A percentile compares a stretch with the other conserved stretches of the same genome.
Conservation (phyloP, 352 stramenopile species). For the Phytopythium oedochilum region DNA sequence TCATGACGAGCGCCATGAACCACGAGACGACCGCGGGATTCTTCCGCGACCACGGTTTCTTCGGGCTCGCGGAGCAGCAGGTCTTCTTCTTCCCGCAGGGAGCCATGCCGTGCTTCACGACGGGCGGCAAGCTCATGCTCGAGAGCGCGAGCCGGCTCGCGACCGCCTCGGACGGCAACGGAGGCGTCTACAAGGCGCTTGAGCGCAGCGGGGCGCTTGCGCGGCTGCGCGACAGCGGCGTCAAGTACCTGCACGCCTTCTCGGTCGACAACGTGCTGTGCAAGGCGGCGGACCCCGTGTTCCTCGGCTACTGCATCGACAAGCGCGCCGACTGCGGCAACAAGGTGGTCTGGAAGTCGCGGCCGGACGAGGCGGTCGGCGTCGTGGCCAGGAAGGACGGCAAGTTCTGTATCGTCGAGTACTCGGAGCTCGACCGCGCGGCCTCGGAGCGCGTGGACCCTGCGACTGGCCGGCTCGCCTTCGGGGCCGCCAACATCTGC, state of each 20-base stretch:
- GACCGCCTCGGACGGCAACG: conserved; percentile 97
- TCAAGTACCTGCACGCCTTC: conserved; percentile 96
- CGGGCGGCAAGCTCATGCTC: conserved; percentile 95
- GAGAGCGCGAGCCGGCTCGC: conserved; percentile 82
- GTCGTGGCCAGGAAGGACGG: conserved; percentile 82
- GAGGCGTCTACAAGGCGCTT: conserved; percentile 94
- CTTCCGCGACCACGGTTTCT: conserved; percentile 90
- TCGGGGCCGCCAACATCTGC: conserved; percentile 97
- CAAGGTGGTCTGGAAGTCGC: conserved; percentile 95
- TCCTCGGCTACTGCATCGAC: conserved; percentile 95
- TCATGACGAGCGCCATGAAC: conserved; percentile 98
- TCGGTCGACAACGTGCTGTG: conserved; percentile 98
- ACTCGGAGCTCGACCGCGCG: conserved; percentile 92
- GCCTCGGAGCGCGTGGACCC: conserved; percentile 57
- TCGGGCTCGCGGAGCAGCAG: conserved; percentile 86
- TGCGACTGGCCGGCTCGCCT: conserved; percentile 84
- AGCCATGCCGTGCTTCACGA: conserved; percentile 93
- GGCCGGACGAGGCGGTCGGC: conserved; percentile 91
- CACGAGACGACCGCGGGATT: conserved; percentile 89
- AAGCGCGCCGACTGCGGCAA: conserved; percentile 94
- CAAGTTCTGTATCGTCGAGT: conserved; percentile 94
- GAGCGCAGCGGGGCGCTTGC: conserved; percentile 83
- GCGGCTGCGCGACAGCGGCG: conserved; percentile 76
- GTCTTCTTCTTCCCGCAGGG: conserved; percentile 96
- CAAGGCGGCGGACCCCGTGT: conserved; percentile 93